Base-by-base conservation (phyloP, 2,329 filamentous ascomycete species). In the Tympanopsis confertula region DNA sequence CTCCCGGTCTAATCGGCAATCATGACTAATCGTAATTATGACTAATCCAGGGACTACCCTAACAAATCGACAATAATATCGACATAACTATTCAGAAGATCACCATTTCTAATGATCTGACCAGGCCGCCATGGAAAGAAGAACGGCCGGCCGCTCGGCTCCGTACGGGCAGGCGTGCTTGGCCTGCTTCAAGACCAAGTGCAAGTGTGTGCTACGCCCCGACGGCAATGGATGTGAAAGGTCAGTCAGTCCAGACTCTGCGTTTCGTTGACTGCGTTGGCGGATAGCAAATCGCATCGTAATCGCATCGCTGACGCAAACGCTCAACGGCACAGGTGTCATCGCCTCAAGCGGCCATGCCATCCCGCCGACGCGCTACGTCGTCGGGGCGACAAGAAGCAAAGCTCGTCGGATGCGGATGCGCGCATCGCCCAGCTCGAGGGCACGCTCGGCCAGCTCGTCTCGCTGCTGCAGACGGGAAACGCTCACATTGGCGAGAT, bases 361-460 rank as follows among this genome's bases (percentile, higher is more conserved):
- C 45, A 52, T 36, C 49, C 53, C 20, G 55, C 57, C 20, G 52
- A 57, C 14, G 54, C 53, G 18, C 36, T 51, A 42, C 57, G 57
- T 38, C 50, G 45, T 36, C 51, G 54, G 14, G 48, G 47, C 43
- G 40, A 38, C 13, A 45, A 50, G 14, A 46, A 45, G 35, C 44
- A 42, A n/a, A n/a, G n/a, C n/a, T n/a, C n/a, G 5, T 45, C 51
- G 39, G 49, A 47, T 32, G 53, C 56, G 1, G 46, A 51, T 35
- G 44, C 38, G n/a, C 50, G 52, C 22, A 59, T 61, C 28, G 49
- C 55, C 29, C 45, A 52, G 15, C 48, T 61, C 13, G 58, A 62
- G 43, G 47, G 48, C 37, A 55, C 50, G 37, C 48, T 61, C 36
- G 50, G 55, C 19, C 48, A 38, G 5, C 37, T 60, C n/a, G 40